phyloP scores from a whole-genome alignment of 352 stramenopile species.

The Pythium monospermum region DNA sequence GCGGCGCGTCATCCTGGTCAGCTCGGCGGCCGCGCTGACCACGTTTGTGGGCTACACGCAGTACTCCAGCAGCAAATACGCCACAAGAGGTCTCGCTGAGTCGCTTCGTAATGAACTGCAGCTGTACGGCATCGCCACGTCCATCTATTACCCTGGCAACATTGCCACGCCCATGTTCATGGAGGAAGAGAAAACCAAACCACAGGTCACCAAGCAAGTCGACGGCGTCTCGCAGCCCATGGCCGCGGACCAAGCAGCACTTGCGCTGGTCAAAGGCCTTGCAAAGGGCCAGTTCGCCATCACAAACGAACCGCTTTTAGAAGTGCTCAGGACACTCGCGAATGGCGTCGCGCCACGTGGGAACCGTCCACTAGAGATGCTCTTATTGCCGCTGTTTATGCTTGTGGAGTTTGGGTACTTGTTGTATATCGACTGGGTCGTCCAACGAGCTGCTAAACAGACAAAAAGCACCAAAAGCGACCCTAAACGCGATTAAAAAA shows the following conservation, averaged over 20 bases:
- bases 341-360: constrained; percentile 64
- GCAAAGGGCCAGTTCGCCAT: constrained; percentile 45
- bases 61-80: constrained; percentile 89
- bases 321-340: constrained; percentile 41
- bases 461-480: not conserved
- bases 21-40: constrained; percentile 39
- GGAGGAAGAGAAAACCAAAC: constrained; percentile 6
- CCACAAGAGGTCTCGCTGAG: constrained; percentile 88
- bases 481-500: not conserved
- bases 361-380: constrained; percentile 55
- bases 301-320: constrained; percentile 48
- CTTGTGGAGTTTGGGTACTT: constrained; percentile 15
- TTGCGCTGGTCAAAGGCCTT: constrained; percentile 55
- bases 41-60: constrained; percentile 83
- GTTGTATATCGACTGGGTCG: constrained; percentile 6
- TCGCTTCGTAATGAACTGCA: constrained; percentile 73
- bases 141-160: constrained; percentile 87
- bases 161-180: constrained; percentile 28
- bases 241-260: constrained; percentile 28
- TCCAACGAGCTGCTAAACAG: constrained; percentile 47
- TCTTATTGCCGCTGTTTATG: constrained; percentile 27
- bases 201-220: constrained; percentile 9
- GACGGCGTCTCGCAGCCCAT: not conserved
- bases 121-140: constrained; percentile 73
- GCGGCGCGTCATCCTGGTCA: constrained; percentile 55